Evolutionary conservation across 2,329 filamentous ascomycete genomes (phyloP), one percentile per base, ranked within the genome.

Genomic region (Madurella mycetomatis): DNA sequence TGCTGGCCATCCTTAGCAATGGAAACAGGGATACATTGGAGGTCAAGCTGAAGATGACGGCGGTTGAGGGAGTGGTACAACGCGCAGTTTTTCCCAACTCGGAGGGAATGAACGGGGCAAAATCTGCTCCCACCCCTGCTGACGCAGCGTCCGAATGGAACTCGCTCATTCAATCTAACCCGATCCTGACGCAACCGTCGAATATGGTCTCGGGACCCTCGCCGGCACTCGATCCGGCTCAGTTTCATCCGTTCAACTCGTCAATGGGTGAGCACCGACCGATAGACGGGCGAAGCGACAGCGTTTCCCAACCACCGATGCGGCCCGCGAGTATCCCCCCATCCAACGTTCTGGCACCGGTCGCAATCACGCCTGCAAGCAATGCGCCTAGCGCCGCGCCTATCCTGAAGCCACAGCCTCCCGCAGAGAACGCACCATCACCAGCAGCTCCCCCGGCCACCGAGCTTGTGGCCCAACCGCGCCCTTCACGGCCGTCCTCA

Each of bases 1-100:
- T 91, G 43, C 77, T 95, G 44, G 89, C 88, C 9, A 77, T 96
- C 19, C 95, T 97, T 67, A 85, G 85, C 40, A 90, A 88, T 64
- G 90, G 89, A 32, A 80, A 86, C 56, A 87, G 86, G 62, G 92
- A 97, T 71, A 97, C 89, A 0, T 74, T 99, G 55, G 94, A 99
- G 73, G 92, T 99, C 61, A 95, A 88, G 69, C 78, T 99, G 57
- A 91, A 90, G 67, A 78, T 99, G 53, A 87, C 91, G 1, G 86
- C 87, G 15, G 86, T 96, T 37, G 80, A 85, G 16, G 88, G 81
- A 49, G 79, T 75, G 43, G 68, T 70, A 18, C 70, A 67, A 17
- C 66, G 64, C 3, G 58, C 62, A 15, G 60, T 62, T 8, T 65
- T 63, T 25, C 57, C 63, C 19, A 53, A 47, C 44, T 59, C 64